Evolutionary conservation across 495 filamentous ascomycete species (phyloP), one percentile per base, ranked within the genome.

Genomic region (Penicillium malachiteum): DNA sequence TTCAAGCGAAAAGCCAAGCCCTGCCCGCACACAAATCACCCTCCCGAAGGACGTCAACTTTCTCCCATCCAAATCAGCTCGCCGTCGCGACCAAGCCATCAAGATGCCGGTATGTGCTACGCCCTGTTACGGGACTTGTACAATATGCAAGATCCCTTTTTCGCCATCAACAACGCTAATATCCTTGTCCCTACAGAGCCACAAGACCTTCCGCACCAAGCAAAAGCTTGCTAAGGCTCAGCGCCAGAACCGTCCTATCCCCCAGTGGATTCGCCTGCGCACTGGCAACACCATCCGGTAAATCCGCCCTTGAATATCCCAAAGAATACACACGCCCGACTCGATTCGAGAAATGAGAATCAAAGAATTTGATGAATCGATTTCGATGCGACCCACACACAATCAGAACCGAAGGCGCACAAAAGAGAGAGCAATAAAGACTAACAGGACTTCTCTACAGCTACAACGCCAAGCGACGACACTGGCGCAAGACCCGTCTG

Each of bases 211-310:
- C 90, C 88, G 90, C 75, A 95, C 91, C 78, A 98, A 98, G 93
- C 89, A 94, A 78, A 98, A 98, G 94, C 94, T 98, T 82, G 94
- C 95, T 71, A 96, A 92, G 84, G 94, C 94, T 72, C 92, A 96
- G 84, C 96, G 95, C 82, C 92, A 96, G 83, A 98, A 97, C 88
- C 84, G 95, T 67, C 94, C 94, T 58, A 97, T 98, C 77, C 94
- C 94, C 60, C 94, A 98, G 85, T 98, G 94, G 94, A 97, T 98
- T 75, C 88, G 94, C 70, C 85, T 98, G 68, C 87, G 94, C 72
- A 98, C 94, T 62, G 88, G 87, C 77, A 98, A 98, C 84, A 98
- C 93, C 81, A 96, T 97, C 79, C 84, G 91, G 92, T 97, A 87
- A 26, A 79, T 84, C 74, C 57, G 56, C 60, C 52, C 56, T 48